These are phyloP conservation scores for Loxodes magnus DNA, from an alignment of 73 alveolate genomes.

Conservation along the genomic window DNA sequence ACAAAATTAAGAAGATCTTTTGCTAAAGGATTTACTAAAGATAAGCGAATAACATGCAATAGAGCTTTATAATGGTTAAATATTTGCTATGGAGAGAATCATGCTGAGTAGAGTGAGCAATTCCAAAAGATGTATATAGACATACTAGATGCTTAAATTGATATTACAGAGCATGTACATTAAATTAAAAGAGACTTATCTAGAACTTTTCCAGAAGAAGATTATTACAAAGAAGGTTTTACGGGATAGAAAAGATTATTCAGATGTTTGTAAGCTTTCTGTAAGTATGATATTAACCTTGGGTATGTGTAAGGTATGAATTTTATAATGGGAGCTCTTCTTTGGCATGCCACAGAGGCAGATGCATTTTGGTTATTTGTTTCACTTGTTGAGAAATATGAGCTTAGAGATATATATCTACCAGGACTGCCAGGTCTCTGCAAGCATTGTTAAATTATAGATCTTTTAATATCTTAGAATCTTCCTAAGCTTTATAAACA, in stretches of 20 bases:
- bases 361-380: slow-evolving; percentile 80
- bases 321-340: slow-evolving; percentile 72
- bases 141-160: no score
- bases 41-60: no score
- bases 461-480: slow-evolving; percentile 16
- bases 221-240: not conserved
- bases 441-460: slow-evolving; percentile 40
- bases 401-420: slow-evolving; percentile 45
- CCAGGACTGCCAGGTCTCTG: slow-evolving; percentile 59
- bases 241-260: slow-evolving; percentile 1
- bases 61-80: no score
- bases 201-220: slow-evolving; percentile 9
- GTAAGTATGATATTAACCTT: slow-evolving; percentile 28
- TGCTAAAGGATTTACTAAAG: no score
- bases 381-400: slow-evolving; percentile 69
- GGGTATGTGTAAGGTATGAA: slow-evolving; percentile 86
- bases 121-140: no score
- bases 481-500: slow-evolving; percentile 23
- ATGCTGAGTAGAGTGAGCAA: no score
- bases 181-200: slow-evolving; percentile 12
- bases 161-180: no score
- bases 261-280: slow-evolving; percentile 26
- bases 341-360: slow-evolving; percentile 69
- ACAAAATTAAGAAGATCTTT: no score
- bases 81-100: no score